A percentile compares a stretch with the other conserved stretches of the same genome.
phyloP scores from a whole-genome alignment of 2,329 filamentous ascomycete genomes.

The Xylaria sp. region DNA sequence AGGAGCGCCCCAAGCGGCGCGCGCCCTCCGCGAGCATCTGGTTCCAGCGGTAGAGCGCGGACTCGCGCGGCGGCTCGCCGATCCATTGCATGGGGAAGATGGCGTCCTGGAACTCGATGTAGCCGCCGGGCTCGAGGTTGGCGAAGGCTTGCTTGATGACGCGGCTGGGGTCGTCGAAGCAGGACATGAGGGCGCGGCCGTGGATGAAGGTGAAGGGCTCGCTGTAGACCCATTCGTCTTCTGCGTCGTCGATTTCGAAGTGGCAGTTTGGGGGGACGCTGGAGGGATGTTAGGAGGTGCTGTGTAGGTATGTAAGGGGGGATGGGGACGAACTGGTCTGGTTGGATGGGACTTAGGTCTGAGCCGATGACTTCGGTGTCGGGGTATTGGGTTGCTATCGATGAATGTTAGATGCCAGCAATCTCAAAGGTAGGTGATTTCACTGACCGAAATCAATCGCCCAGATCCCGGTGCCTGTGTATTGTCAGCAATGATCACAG shows the following conservation, averaged over 20 bases:
- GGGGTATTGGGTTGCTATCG: constrained; percentile 36
- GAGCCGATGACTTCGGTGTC: constrained; percentile 37
- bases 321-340: constrained; percentile 30
- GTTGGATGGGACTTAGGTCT: constrained; percentile 44
- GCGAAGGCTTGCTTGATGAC: constrained; percentile 43
- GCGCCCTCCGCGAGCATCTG: constrained; percentile 31
- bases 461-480: constrained; percentile 43
- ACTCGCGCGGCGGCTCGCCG: constrained; percentile 31
- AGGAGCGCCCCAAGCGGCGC: constrained; percentile 26
- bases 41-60: constrained; percentile 32
- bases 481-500: constrained; percentile 2
- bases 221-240: constrained; percentile 46
- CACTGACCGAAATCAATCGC: constrained; percentile 41
- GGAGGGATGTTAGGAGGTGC: neutral
- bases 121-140: constrained; percentile 36
- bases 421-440: neutral
- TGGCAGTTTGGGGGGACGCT: constrained; percentile 47
- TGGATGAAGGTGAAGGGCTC: constrained; percentile 50
- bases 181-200: constrained; percentile 44
- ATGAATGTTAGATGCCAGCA: neutral
- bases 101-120: constrained; percentile 35
- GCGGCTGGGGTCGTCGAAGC: constrained; percentile 45
- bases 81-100: constrained; percentile 30
- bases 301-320: too few species aligned
- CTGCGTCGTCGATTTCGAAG: constrained; percentile 51